These are phyloP conservation scores for Berkeleyomyces rouxiae DNA, from an alignment of 2,329 filamentous ascomycete species.

Conservation along the genomic window DNA sequence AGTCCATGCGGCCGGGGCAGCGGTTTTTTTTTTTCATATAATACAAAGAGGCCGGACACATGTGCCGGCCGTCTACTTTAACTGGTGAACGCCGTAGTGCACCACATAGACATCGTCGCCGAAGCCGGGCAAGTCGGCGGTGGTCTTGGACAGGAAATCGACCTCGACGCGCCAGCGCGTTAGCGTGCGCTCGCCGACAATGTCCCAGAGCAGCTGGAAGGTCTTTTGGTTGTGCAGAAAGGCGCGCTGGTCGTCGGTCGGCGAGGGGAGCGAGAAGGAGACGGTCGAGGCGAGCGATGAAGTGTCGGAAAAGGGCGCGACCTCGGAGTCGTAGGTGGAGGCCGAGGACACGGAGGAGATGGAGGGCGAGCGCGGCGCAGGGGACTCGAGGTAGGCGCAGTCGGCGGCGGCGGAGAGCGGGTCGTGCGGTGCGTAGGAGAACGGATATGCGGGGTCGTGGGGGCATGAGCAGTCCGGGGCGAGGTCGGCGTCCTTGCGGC, in stretches of 20 bases:
- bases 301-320: constrained; percentile 11
- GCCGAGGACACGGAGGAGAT: neutral
- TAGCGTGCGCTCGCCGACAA: constrained; percentile 31
- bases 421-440: neutral
- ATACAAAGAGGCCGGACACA: neutral
- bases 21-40: neutral
- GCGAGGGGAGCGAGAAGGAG: constrained; percentile 11
- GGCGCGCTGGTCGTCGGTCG: constrained; percentile 1
- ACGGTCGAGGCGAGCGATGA: constrained; percentile 10
- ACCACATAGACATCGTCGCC: constrained; percentile 13
- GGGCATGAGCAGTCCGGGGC: neutral
- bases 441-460: neutral
- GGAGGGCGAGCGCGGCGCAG: neutral
- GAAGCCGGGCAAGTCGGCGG: constrained; percentile 14
- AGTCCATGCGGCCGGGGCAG: neutral
- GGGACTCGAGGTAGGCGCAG: neutral
- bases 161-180: constrained; percentile 33
- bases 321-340: constrained; percentile 6
- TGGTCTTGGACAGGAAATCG: constrained; percentile 19
- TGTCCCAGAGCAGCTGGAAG: constrained; percentile 38
- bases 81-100: constrained; percentile 15
- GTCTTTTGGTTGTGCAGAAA: constrained; percentile 33
- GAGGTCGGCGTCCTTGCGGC: constrained; percentile 18
- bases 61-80: neutral
- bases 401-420: neutral